phyloP scores from a whole-genome alignment of 371 early-diverging fungal species.

The Fennellomyces sp. region DNA sequence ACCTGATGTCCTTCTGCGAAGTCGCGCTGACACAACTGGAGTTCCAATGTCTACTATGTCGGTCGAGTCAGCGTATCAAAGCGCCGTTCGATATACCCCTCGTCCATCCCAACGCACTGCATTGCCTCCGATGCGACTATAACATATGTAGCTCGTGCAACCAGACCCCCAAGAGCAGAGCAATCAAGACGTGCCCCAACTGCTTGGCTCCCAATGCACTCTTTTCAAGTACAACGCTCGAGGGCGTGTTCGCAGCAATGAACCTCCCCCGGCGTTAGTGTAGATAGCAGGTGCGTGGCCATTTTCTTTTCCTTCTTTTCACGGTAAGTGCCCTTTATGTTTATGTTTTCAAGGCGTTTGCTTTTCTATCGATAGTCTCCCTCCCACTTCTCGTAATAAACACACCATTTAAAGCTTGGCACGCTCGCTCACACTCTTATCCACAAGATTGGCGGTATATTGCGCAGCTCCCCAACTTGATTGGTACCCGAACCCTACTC shows the following conservation, averaged over 20 bases:
- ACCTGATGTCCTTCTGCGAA: conserved; percentile 13
- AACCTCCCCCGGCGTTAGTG: too few relatives aligned
- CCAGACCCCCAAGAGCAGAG: not conserved
- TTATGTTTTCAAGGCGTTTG: too few relatives aligned
- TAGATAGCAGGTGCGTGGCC: too few relatives aligned
- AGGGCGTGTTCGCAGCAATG: not conserved
- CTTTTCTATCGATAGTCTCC: too few relatives aligned
- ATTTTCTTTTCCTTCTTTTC: too few relatives aligned
- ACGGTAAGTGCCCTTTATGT: too few relatives aligned
- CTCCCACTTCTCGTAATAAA: too few relatives aligned
- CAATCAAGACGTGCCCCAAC: not conserved
- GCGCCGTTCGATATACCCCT: conserved; percentile 6
- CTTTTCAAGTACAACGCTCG: not conserved
- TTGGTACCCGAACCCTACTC: conserved; percentile 57
- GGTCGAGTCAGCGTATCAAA: not conserved
- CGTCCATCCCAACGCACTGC: not conserved
- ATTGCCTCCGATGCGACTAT: conserved; percentile 8
- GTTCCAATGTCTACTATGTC: conserved; percentile 9
- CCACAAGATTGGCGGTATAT: conserved; percentile 48
- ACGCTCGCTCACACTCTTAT: conserved; percentile 20
- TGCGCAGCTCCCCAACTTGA: conserved; percentile 78
- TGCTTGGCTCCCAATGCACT: not conserved
- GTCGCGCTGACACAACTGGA: conserved; percentile 11
- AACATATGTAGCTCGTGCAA: not conserved
- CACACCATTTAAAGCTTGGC: conserved; percentile 2